phyloP scores from a whole-genome alignment of 352 stramenopile species.

The Phytopythium chamaehyphon region DNA sequence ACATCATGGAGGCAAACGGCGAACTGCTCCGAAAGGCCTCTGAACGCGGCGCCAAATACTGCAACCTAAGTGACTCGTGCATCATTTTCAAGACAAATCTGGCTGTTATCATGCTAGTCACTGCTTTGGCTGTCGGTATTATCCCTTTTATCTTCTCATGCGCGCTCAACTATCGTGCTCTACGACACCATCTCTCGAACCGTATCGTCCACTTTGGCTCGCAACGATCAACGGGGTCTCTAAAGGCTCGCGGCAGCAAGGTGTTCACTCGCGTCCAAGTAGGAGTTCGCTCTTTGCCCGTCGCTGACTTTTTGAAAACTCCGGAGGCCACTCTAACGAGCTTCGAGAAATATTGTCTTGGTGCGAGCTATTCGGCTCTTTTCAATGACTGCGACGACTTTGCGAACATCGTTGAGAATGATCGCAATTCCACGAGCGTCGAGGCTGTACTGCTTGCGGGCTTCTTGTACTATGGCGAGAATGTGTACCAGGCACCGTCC shows the following conservation, averaged over 20 bases:
- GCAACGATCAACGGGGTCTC: background rate
- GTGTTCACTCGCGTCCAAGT: too few species aligned
- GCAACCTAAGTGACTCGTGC: slow-evolving; percentile 1
- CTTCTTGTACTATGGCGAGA: slow-evolving; percentile 20
- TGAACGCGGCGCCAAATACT: slow-evolving; percentile 9
- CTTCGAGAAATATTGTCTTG: slow-evolving; percentile 20
- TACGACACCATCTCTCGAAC: slow-evolving; percentile 12
- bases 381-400: slow-evolving; percentile 25
- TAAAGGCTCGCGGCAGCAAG: too few species aligned
- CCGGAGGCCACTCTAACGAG: slow-evolving; percentile 8
- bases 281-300: background rate
- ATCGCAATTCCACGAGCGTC: slow-evolving; percentile 11
- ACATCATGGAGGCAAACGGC: slow-evolving; percentile 11
- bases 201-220: slow-evolving; percentile 6
- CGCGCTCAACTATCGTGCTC: slow-evolving; percentile 9
- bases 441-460: slow-evolving; percentile 16
- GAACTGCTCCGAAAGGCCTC: slow-evolving; percentile 17
- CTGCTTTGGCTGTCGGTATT: slow-evolving; percentile 12
- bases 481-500: slow-evolving; percentile 16
- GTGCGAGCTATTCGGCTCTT: slow-evolving; percentile 10
- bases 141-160: slow-evolving; percentile 9
- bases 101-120: slow-evolving; percentile 13
- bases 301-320: background rate
- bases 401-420: slow-evolving; percentile 10
- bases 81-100: slow-evolving; percentile 12